A percentile compares a stretch with the other conserved stretches of the same genome.
phyloP scores from a whole-genome alignment of 768 basidiomycete genomes.

The Boletus bicolor region DNA sequence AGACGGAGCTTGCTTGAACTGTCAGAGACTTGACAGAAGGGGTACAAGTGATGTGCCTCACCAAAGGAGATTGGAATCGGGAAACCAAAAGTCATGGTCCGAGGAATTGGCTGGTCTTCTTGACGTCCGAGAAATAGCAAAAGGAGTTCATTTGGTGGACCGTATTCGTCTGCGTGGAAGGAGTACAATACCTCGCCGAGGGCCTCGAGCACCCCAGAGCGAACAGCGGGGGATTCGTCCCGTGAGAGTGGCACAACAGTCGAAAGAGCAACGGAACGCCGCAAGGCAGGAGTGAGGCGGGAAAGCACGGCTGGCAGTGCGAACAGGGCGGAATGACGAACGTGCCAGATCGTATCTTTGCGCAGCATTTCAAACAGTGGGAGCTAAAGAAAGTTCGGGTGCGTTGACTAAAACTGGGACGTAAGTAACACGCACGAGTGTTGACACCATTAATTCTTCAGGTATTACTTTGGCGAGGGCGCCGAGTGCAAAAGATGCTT shows the following conservation, averaged over 20 bases:
- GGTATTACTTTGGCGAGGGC: slow-evolving; percentile 86
- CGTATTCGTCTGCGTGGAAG: slow-evolving; percentile 59
- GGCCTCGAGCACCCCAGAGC: slow-evolving; percentile 77
- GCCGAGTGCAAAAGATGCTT: slow-evolving; percentile 86
- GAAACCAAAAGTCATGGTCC: slow-evolving; percentile 12
- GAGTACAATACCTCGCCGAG: slow-evolving; percentile 87
- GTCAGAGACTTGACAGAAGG: slow-evolving; percentile 4
- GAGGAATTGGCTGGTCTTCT: slow-evolving; percentile 39
- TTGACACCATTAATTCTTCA: slow-evolving; percentile 60
- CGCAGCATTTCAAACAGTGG: slow-evolving; percentile 73
- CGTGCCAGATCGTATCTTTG: slow-evolving; percentile 71
- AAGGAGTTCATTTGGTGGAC: slow-evolving; percentile 73
- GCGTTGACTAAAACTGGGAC: neutral
- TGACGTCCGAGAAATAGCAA: slow-evolving; percentile 69
- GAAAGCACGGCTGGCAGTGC: slow-evolving; percentile 78
- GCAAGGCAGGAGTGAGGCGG: slow-evolving; percentile 54
- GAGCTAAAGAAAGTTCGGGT: slow-evolving; percentile 46
- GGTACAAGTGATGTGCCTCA: slow-evolving; percentile 9
- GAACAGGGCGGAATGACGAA: slow-evolving; percentile 84
- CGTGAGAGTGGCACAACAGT: slow-evolving; percentile 59
- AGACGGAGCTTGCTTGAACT: slow-evolving; percentile 15
- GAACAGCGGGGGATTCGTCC: slow-evolving; percentile 66
- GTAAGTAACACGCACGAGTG: slow-evolving; percentile 48
- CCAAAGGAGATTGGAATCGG: slow-evolving; percentile 13
- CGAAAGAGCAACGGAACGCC: slow-evolving; percentile 62